A percentile compares a stretch with the other conserved stretches of the same genome.
Conservation (phyloP, 768 basidiomycete species). For the Boletus sp. region DNA sequence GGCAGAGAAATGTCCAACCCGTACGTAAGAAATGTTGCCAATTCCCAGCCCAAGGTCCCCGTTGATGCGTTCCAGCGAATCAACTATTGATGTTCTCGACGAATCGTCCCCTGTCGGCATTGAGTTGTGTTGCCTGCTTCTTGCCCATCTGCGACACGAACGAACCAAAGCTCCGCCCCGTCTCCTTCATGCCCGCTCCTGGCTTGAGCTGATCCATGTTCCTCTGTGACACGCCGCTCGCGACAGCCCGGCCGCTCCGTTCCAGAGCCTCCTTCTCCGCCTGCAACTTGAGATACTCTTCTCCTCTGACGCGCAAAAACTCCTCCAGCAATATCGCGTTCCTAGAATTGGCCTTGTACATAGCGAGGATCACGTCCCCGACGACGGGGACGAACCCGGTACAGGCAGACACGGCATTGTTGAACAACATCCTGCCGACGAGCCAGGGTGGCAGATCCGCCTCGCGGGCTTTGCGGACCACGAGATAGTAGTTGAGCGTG, state of each 20-base stretch:
- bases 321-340: conserved; percentile 88
- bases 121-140: conserved; percentile 19
- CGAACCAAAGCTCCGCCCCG: conserved; percentile 29
- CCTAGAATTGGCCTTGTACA: conserved; percentile 85
- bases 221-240: conserved; percentile 25
- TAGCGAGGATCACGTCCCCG: conserved; percentile 75
- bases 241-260: conserved; percentile 8
- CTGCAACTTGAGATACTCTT: conserved; percentile 60
- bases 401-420: conserved; percentile 66
- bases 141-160: conserved; percentile 18
- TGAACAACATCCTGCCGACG: conserved; percentile 66
- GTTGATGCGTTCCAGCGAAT: not conserved
- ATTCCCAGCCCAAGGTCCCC: not conserved
- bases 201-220: conserved; percentile 50
- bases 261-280: conserved; percentile 33
- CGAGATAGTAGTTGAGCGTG: conserved; percentile 68
- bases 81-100: conserved; percentile 34
- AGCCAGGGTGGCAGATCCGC: conserved; percentile 74
- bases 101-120: conserved; percentile 35
- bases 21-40: not conserved
- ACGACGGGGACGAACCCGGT: conserved; percentile 69
- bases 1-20: not conserved
- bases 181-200: conserved; percentile 46
- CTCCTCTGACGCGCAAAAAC: conserved; percentile 74
- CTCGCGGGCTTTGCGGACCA: conserved; percentile 71